phyloP scores from a whole-genome alignment of 176 grass and related monocot genomes.

The Aegilops sharonensis region DNA sequence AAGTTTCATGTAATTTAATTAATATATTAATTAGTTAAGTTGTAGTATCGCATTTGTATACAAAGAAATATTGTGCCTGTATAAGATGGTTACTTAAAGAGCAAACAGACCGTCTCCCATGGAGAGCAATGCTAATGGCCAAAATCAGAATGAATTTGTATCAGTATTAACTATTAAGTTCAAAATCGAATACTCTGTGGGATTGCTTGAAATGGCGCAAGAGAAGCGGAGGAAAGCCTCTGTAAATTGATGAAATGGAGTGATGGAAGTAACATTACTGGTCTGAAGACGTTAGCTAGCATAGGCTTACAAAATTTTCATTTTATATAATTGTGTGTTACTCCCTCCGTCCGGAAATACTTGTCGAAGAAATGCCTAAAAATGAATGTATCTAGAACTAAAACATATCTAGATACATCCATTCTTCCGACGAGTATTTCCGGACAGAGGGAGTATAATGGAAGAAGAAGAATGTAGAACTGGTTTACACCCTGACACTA shows the following conservation, averaged over 20 bases:
- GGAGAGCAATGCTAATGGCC: not conserved
- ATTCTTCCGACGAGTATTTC: too few relatives aligned
- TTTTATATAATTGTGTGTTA: too few relatives aligned
- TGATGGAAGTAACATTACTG: slow-evolving; percentile 14
- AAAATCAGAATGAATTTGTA: slow-evolving; percentile 12
- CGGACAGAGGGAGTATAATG: not conserved
- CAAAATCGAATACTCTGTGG: not conserved
- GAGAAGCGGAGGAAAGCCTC: not conserved
- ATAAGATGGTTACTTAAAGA: not conserved
- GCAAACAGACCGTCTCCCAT: not conserved
- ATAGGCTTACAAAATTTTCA: not conserved
- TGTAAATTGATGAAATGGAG: slow-evolving; percentile 17
- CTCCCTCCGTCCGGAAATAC: too few relatives aligned
- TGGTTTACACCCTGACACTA: not conserved
- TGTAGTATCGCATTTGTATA: not conserved
- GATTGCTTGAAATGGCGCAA: not conserved
- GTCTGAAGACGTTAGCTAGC: slow-evolving; percentile 1
- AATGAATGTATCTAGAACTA: too few relatives aligned
- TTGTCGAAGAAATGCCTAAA: too few relatives aligned
- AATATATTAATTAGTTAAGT: not conserved
- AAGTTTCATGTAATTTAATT: not conserved
- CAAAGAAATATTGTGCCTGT: not conserved
- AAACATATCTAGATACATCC: too few relatives aligned
- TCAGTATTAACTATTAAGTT: not conserved
- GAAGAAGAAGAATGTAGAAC: slow-evolving; percentile 15